A percentile compares a stretch with the other conserved stretches of the same genome.
Evolutionary conservation across 768 basidiomycete species (phyloP).

Genomic region (Amanita subjunquillea): DNA sequence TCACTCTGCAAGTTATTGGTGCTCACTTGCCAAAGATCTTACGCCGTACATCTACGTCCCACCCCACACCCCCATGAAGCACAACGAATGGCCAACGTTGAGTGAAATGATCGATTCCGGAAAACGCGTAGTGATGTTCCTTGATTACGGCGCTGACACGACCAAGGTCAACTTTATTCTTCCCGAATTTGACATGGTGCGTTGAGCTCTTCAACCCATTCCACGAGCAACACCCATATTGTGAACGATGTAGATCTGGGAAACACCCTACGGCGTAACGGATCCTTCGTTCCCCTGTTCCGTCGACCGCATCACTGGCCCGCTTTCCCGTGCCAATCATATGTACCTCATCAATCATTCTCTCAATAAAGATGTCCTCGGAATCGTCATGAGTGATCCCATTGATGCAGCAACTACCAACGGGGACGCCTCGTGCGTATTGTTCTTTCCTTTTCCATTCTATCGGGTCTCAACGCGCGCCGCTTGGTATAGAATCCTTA

Average conservation of each 20-base stretch:
- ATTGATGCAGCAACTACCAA: conserved; percentile 27
- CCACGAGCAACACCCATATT: too few relatives aligned
- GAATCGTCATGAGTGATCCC: conserved; percentile 30
- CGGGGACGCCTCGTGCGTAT: conserved; percentile 25
- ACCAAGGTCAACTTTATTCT: conserved; percentile 37
- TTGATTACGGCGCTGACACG: conserved; percentile 40
- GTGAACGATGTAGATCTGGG: conserved; percentile 31
- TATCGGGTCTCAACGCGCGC: background rate
- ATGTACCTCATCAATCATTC: conserved; percentile 53
- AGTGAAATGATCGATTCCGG: conserved; percentile 48
- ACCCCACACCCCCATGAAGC: conserved; percentile 28
- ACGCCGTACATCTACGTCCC: conserved; percentile 42
- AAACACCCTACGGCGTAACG: conserved; percentile 42
- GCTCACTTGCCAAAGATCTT: conserved; percentile 20
- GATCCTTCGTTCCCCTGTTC: conserved; percentile 41
- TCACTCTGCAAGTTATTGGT: background rate
- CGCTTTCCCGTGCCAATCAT: conserved; percentile 37
- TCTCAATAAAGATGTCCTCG: conserved; percentile 34
- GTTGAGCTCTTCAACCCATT: background rate
- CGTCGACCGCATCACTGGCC: conserved; percentile 41
- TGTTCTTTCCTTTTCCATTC: background rate
- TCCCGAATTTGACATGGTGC: conserved; percentile 47
- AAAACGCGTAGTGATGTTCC: conserved; percentile 51
- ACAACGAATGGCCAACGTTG: conserved; percentile 52
- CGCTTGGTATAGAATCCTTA: conserved; percentile 20